Percentiles rank a stretch among this genome's conserved stretches.
Conservation (phyloP, 345 rosid species). For the Corchorus capsularis region DNA sequence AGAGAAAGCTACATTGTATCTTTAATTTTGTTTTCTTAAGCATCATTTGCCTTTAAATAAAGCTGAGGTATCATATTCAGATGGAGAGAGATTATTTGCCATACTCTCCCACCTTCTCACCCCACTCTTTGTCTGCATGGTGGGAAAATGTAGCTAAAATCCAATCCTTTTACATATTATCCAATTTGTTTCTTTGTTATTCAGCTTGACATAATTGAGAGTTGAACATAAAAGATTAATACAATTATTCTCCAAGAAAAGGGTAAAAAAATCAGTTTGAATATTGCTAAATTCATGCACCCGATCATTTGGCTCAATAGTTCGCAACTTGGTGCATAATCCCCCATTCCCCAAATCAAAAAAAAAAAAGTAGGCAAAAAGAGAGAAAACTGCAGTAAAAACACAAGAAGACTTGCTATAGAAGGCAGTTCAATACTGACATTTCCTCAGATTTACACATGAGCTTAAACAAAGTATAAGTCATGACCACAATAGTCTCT, state of each 20-base stretch:
- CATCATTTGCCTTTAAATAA: constrained; percentile 4
- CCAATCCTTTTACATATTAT: not conserved
- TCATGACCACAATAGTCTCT: not conserved
- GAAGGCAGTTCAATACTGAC: constrained; percentile 1
- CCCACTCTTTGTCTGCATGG: not conserved
- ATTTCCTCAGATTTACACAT: constrained; percentile 5
- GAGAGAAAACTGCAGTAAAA: not conserved
- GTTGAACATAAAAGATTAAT: not conserved
- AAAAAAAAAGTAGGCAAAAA: too few relatives aligned
- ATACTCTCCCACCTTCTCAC: not conserved
- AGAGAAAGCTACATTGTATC: constrained; percentile 4
- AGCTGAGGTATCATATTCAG: constrained; percentile 25
- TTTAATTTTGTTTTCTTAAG: constrained; percentile 3
- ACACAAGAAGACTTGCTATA: not conserved
- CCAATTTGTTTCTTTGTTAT: too few relatives aligned
- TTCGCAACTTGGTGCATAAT: too few relatives aligned
- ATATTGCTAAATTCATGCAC: too few relatives aligned
- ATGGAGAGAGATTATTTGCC: constrained; percentile 20
- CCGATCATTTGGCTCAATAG: too few relatives aligned
- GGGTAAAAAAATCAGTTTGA: not conserved
- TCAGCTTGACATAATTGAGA: too few relatives aligned
- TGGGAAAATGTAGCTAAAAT: not conserved
- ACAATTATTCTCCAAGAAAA: not conserved
- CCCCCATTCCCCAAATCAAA: too few relatives aligned
- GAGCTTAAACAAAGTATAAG: not conserved